A percentile compares a stretch with the other conserved stretches of the same genome.
phyloP scores from a whole-genome alignment of 805 yeast genomes.

The Torulaspora maleeae region DNA sequence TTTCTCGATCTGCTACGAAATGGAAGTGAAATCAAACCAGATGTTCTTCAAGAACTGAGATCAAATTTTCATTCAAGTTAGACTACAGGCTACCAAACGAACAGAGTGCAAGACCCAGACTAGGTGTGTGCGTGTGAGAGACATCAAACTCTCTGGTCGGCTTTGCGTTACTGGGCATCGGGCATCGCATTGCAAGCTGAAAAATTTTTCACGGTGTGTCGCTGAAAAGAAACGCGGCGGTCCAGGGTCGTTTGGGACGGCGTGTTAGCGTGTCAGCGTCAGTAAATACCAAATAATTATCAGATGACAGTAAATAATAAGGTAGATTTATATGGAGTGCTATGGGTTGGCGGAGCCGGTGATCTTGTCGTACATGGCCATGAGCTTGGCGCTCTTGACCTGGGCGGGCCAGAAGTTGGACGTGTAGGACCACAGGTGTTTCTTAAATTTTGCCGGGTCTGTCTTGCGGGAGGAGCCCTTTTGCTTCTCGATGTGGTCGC shows the following conservation, averaged over 20 bases:
- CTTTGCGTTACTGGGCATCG: slow-evolving; percentile 7
- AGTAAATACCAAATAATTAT: neutral
- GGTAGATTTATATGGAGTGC: neutral
- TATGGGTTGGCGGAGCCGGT: slow-evolving; percentile 9
- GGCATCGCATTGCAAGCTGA: slow-evolving; percentile 3
- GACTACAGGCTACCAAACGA: neutral
- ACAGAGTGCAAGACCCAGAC: neutral
- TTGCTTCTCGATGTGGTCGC: slow-evolving; percentile 56
- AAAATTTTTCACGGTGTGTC: slow-evolving; percentile 9
- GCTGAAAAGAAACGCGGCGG: slow-evolving; percentile 5
- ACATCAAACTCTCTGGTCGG: slow-evolving; percentile 2
- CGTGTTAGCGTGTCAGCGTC: neutral
- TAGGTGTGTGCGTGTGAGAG: neutral
- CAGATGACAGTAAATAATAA: neutral
- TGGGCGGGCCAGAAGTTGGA: slow-evolving; percentile 82
- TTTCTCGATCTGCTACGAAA: slow-evolving; percentile 12
- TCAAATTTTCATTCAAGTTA: neutral
- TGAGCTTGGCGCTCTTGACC: slow-evolving; percentile 68
- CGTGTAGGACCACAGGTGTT: slow-evolving; percentile 81
- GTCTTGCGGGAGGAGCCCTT: slow-evolving; percentile 28
- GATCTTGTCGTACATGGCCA: slow-evolving; percentile 69
- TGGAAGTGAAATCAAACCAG: neutral
- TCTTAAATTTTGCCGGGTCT: slow-evolving; percentile 42
- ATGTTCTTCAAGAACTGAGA: neutral
- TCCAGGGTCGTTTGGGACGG: neutral